These are phyloP conservation scores for Phytophthora idaei DNA, from an alignment of 352 stramenopile species.

Conservation along the genomic window DNA sequence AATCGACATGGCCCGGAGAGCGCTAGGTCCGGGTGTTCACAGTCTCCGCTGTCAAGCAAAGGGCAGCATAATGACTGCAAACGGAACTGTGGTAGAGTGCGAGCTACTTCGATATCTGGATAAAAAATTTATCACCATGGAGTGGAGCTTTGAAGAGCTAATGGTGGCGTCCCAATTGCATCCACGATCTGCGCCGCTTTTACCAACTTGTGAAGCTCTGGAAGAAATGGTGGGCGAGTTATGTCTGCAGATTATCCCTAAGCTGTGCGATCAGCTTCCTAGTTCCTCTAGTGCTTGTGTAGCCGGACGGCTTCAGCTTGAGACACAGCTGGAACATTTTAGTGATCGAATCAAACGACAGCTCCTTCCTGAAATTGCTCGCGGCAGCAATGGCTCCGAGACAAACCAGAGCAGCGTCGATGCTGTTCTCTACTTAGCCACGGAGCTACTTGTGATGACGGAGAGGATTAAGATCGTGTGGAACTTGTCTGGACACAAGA, in stretches of 20 bases:
- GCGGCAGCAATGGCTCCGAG: background rate
- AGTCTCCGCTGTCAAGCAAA: conserved; percentile 19
- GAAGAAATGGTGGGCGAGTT: conserved; percentile 62
- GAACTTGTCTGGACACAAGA: conserved; percentile 51
- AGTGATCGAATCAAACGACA: conserved; percentile 36
- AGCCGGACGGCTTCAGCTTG: conserved; percentile 35
- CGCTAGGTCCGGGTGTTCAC: conserved; percentile 42
- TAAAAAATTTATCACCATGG: conserved; percentile 33
- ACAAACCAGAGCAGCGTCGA: background rate
- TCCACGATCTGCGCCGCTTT: background rate
- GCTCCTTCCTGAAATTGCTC: conserved; percentile 19
- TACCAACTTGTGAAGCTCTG: conserved; percentile 22
- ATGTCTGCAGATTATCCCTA: conserved; percentile 55
- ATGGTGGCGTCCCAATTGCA: conserved; percentile 3
- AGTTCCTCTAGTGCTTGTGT: conserved; percentile 31
- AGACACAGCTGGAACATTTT: conserved; percentile 54
- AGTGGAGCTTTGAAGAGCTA: conserved; percentile 25
- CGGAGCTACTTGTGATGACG: conserved; percentile 48
- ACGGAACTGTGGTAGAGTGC: conserved; percentile 40
- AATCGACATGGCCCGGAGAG: conserved; percentile 50
- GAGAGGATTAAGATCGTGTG: conserved; percentile 60
- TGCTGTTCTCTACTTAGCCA: conserved; percentile 21
- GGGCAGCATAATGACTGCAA: background rate
- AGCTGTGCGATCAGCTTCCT: conserved; percentile 61
- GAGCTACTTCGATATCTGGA: conserved; percentile 43